Conservation (phyloP, 1,284 basidiomycete genomes). For the Acaromyces ingoldii region DNA sequence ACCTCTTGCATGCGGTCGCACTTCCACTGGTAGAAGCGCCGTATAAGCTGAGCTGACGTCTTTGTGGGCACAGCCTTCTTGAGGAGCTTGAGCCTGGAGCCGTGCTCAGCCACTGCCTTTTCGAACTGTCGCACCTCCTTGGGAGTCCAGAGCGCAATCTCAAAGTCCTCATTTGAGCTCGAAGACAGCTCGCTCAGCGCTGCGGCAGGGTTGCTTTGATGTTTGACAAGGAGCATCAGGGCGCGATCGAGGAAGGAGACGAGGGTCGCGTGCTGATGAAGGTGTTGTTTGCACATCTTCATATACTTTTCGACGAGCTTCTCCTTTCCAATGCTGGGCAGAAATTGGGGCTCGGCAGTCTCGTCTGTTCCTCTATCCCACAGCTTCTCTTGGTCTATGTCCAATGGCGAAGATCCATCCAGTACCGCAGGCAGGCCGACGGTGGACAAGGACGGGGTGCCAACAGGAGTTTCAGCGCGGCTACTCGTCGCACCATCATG, state of each 20-base stretch:
- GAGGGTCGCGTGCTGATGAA: constrained; percentile 57
- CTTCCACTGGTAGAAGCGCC: constrained; percentile 81
- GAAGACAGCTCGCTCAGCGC: constrained; percentile 69
- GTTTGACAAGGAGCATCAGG: constrained; percentile 67
- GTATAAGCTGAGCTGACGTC: constrained; percentile 69
- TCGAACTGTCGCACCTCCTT: constrained; percentile 72
- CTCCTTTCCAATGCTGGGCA: background rate
- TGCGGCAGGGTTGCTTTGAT: constrained; percentile 67
- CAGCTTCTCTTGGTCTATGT: constrained; percentile 4
- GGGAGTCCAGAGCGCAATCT: constrained; percentile 57
- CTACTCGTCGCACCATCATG: too few relatives aligned
- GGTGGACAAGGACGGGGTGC: background rate
- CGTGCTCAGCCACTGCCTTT: constrained; percentile 65
- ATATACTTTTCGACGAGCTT: constrained; percentile 1
- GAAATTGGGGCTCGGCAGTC: constrained; percentile 59
- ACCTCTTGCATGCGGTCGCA: constrained; percentile 19
- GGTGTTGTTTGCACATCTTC: background rate
- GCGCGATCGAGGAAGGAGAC: constrained; percentile 76
- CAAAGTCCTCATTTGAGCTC: constrained; percentile 59
- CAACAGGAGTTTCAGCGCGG: constrained; percentile 1
- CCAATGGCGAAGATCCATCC: background rate
- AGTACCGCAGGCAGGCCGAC: background rate
- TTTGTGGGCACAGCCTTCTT: constrained; percentile 69
- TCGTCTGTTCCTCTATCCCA: constrained; percentile 67
- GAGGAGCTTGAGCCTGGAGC: constrained; percentile 71